Base-by-base conservation (phyloP, 306 rosid species). In the Vigna angularis region DNA sequence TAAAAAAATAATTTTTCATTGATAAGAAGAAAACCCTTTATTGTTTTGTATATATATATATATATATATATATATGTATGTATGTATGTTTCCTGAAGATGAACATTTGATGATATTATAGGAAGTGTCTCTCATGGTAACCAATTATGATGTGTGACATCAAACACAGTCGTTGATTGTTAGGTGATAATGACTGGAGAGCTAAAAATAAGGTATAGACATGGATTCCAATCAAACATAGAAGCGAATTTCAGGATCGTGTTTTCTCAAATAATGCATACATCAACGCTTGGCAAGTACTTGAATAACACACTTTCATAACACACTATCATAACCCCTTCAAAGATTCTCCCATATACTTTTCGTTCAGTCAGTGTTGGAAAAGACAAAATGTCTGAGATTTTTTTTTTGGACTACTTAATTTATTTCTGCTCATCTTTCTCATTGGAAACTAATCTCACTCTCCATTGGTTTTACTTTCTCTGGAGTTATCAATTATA, bases 191-290 rank as follows among this genome's bases (percentile, higher is more conserved):
- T 28, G 69, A 74, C 78, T 9, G 2, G 26, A 44, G 78, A 45
- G 70, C 58, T 59, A 44, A 66, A 66, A 66, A 42, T 66, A 44
- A 66, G 58, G 55, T 24, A 26, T n/a, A 26, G 58, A 45, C 7
- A 42, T 59, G 8, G 65, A 57, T 58, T 74, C 38, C 17, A 44
- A 14, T 74, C 67, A 28, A 74, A 45, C 69, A 74, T 4, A 8
- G 44, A 40, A 73, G 66, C 42, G 68, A 15, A 24, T 73, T 73
- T 58, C 24, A 4, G 77, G 67, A 73, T 57, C 77, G 16, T 73
- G 67, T 42, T 72, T 56, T 28, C 10, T 42, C 68, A 73, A 56
- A 56, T 66, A 42, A 66, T 44, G 53, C 36, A 18, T 11, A 30
- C 52, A 10, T 44, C 77, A 24, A 57, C 53, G 36, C 56, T 73